Percentiles rank a stretch among this genome's conserved stretches.
phyloP scores from a whole-genome alignment of 352 stramenopile genomes.

The Globisporangium cederbergense region DNA sequence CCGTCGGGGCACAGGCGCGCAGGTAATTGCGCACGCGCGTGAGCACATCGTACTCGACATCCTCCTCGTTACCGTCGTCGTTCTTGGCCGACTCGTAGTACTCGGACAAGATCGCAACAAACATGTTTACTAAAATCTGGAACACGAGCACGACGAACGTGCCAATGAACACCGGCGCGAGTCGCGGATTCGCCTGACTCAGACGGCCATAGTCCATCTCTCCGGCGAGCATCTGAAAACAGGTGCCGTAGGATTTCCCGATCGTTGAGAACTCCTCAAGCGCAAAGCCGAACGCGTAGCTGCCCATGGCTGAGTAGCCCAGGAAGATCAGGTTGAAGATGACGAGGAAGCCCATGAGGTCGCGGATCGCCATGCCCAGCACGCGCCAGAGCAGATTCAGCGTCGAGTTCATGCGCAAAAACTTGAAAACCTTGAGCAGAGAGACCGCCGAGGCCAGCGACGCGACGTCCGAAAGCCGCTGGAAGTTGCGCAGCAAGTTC shows the following conservation, averaged over 20 bases:
- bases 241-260: conserved; percentile 75
- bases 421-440: conserved; percentile 88
- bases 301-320: conserved; percentile 83
- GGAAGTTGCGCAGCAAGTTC: conserved; percentile 59
- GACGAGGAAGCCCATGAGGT: conserved; percentile 86
- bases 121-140: conserved; percentile 89
- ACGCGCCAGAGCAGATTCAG: conserved; percentile 85
- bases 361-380: conserved; percentile 75
- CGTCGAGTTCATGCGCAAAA: conserved; percentile 88
- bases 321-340: conserved; percentile 89
- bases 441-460: conserved; percentile 74
- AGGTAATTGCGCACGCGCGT: conserved; percentile 76
- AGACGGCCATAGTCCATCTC: conserved; percentile 80
- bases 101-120: conserved; percentile 86
- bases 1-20: conserved; percentile 67
- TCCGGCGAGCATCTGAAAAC: conserved; percentile 85
- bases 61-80: conserved; percentile 57
- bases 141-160: conserved; percentile 86
- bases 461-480: conserved; percentile 72
- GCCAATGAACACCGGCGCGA: conserved; percentile 79
- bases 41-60: conserved; percentile 87
- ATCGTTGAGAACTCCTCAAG: conserved; percentile 85
- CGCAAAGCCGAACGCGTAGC: conserved; percentile 79
- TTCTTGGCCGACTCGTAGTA: conserved; percentile 87
- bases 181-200: conserved; percentile 71